Conservation (phyloP, 176 grass and related monocot genomes). For the Aegilops tauschii region DNA sequence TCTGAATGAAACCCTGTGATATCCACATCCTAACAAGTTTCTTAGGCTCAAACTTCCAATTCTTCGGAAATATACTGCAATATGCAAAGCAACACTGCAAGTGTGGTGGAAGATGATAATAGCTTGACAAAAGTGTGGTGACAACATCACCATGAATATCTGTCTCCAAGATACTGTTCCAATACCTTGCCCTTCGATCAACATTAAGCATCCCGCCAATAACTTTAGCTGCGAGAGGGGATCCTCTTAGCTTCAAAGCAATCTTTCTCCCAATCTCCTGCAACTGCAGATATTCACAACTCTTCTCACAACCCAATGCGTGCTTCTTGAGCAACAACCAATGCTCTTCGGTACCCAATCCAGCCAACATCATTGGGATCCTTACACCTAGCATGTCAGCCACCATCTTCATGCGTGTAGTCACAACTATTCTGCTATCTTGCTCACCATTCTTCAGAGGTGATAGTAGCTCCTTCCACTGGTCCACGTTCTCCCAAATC, state of each 20-base stretch:
- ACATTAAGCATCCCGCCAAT: conserved; percentile 27
- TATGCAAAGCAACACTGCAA: conserved; percentile 47
- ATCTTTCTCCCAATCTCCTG: conserved; percentile 40
- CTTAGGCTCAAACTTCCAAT: conserved; percentile 40
- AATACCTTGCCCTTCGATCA: conserved; percentile 2
- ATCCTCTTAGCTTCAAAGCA: conserved; percentile 35
- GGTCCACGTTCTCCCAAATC: not conserved
- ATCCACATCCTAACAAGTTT: conserved; percentile 57
- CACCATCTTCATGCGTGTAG: conserved; percentile 39
- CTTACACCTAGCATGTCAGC: conserved; percentile 37
- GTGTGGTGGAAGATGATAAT: conserved; percentile 40
- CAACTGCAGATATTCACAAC: not conserved
- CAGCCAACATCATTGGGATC: conserved; percentile 26
- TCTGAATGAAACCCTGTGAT: conserved; percentile 45
- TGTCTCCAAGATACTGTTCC: conserved; percentile 28
- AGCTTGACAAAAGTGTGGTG: conserved; percentile 30
- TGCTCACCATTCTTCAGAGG: conserved; percentile 20
- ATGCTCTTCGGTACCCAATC: conserved; percentile 32
- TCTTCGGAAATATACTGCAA: conserved; percentile 56
- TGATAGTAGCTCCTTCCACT: conserved; percentile 31
- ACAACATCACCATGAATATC: conserved; percentile 34
- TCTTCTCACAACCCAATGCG: conserved; percentile 24
- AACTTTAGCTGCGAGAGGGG: conserved; percentile 37
- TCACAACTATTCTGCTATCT: conserved; percentile 45
- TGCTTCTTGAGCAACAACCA: conserved; percentile 42